Base-by-base conservation (phyloP, 2,329 filamentous ascomycete species). In the Fusarium torulosum region DNA sequence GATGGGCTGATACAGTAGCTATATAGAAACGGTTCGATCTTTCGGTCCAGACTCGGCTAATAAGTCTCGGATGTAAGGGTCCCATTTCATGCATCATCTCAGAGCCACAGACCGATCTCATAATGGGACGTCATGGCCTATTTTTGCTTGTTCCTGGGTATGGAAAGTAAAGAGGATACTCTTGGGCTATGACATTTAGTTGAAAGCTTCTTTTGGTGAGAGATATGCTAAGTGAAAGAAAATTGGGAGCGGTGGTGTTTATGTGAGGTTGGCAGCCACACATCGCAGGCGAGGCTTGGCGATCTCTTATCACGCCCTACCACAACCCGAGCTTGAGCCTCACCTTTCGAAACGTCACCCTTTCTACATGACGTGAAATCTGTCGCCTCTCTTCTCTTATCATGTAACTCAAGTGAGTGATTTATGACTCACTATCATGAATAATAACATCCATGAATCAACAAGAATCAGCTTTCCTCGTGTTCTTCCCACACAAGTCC, bases 1-100 rank as follows among this genome's bases (percentile, higher is more conserved):
- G 27, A 61, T 66, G 38, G 64, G 49, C 42, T 20, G 38, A 35
- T 29, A 1, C 6, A 53, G 25, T 21, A 46, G 45, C 19, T 63
- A 63, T 61, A 58, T 70, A 45, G 69, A 42, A 43, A 59, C 58
- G 52, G 51, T 52, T 59, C 54, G 59, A 56, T 46, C 44, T 43
- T 63, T 73, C 71, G 71, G 71, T 61, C 62, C 60, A 71, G 62
- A 49, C 66, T 73, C 71, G 71, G 71, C 71, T 73, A 73, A 64
- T 65, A 56, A 51, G 37, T 27, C 37, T 72, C 69, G 69, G 69
- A 44, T 70, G 55, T 53, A 73, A 72, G 71, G 71, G 67, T 54
- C 43, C 21, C 27, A 57, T 58, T 46, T 42, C 33, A 50, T 63
- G 60, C 44, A 50, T 51, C 40, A 40, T 58, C 23, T 51, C 11